A percentile compares a stretch with the other conserved stretches of the same genome.
These are phyloP conservation scores for Cyberlindnera suaveolens DNA, from an alignment of 805 yeast species.

Conservation along the genomic window DNA sequence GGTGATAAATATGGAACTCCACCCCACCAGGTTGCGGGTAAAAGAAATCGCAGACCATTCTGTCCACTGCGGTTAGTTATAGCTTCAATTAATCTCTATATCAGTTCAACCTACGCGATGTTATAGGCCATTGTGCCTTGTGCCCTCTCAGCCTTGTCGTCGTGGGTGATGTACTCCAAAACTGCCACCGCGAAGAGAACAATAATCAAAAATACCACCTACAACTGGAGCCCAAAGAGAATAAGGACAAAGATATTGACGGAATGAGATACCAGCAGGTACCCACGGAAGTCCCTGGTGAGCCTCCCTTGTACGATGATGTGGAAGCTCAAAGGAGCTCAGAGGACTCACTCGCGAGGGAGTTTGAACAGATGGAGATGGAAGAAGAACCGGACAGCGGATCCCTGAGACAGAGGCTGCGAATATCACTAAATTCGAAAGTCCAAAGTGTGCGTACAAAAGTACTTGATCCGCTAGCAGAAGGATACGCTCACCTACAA, in stretches of 20 bases:
- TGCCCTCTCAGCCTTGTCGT: neutral
- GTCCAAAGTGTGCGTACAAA: slow-evolving; percentile 6
- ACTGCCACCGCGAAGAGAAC: neutral
- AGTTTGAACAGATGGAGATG: slow-evolving; percentile 36
- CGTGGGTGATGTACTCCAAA: neutral
- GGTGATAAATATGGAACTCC: slow-evolving; percentile 88
- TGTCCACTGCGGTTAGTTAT: slow-evolving; percentile 7
- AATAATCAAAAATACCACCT: neutral
- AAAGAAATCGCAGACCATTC: slow-evolving; percentile 94
- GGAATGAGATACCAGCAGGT: slow-evolving; percentile 12
- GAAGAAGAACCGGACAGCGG: slow-evolving; percentile 1
- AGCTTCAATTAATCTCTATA: no score
- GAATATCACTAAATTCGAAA: neutral
- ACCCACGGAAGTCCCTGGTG: slow-evolving; percentile 15
- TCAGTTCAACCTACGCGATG: slow-evolving; percentile 21
- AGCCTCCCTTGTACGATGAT: slow-evolving; percentile 26
- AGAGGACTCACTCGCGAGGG: slow-evolving; percentile 12
- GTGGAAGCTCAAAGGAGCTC: slow-evolving; percentile 1
- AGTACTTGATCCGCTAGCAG: slow-evolving; percentile 44
- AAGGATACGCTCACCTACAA: slow-evolving; percentile 26
- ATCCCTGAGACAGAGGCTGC: slow-evolving; percentile 5
- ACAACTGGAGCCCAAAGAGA: no score
- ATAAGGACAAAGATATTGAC: neutral
- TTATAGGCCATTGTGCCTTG: slow-evolving; percentile 22
- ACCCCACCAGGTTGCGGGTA: slow-evolving; percentile 99